phyloP scores from a whole-genome alignment of 2,329 filamentous ascomycete genomes.

The Venturia nashicola region DNA sequence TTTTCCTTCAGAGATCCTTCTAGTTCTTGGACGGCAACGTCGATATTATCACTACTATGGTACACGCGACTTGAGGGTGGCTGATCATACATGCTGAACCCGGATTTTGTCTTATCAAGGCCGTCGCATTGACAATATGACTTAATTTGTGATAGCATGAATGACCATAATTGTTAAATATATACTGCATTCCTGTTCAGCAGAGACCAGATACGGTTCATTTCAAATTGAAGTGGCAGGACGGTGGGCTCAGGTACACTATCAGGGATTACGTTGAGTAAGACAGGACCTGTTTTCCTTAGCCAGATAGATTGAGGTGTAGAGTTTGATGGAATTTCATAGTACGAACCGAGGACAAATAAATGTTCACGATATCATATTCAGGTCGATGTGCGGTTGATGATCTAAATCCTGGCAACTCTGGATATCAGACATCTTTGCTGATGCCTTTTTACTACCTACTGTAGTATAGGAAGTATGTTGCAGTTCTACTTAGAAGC shows the following conservation, averaged over 20 bases:
- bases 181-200: too few relatives aligned
- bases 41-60: not conserved
- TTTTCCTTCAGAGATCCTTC: not conserved
- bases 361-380: not conserved
- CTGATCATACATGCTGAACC: not conserved
- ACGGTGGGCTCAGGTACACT: not conserved
- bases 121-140: not conserved
- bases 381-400: not conserved
- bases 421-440: too few relatives aligned
- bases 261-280: not conserved
- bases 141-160: not conserved
- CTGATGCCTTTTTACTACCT: too few relatives aligned
- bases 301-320: not conserved
- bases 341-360: not conserved
- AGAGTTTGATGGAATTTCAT: not conserved
- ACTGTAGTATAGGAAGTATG: too few relatives aligned
- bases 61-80: too few relatives aligned
- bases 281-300: too few relatives aligned
- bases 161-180: not conserved
- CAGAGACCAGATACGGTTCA: not conserved
- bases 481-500: not conserved
- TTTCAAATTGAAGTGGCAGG: not conserved
- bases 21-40: not conserved
- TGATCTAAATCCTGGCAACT: not conserved
- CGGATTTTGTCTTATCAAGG: not conserved